phyloP scores from a whole-genome alignment of 768 basidiomycete species.

The Xerocomellus intermedius region DNA sequence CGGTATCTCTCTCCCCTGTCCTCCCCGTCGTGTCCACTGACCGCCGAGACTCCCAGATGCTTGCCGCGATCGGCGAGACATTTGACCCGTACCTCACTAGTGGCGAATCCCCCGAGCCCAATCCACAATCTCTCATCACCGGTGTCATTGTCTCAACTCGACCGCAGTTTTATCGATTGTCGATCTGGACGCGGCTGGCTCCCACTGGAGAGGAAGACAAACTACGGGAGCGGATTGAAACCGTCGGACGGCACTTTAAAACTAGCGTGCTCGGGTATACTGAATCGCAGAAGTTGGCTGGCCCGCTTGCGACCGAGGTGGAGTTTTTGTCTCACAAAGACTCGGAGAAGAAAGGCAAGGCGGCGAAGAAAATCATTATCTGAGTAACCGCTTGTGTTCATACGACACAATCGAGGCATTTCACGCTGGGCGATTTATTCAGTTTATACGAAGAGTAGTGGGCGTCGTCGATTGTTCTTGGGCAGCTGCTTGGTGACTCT shows the following conservation, averaged over 20 bases:
- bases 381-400: slow-evolving; percentile 33
- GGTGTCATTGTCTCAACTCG: slow-evolving; percentile 95
- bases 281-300: slow-evolving; percentile 70
- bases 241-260: slow-evolving; percentile 90
- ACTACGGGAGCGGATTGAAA: slow-evolving; percentile 78
- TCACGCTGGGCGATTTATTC: slow-evolving; percentile 31
- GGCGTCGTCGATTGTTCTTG: slow-evolving; percentile 15
- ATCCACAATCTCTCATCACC: slow-evolving; percentile 68
- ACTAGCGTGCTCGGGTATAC: slow-evolving; percentile 78
- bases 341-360: slow-evolving; percentile 90
- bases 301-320: slow-evolving; percentile 91
- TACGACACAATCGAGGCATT: slow-evolving; percentile 15
- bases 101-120: slow-evolving; percentile 41
- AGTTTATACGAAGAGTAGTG: slow-evolving; percentile 27
- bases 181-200: slow-evolving; percentile 95
- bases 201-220: slow-evolving; percentile 55
- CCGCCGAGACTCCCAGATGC: slow-evolving; percentile 67
- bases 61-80: slow-evolving; percentile 98
- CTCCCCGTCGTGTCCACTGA: neutral
- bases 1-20: slow-evolving; percentile 48
- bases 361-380: slow-evolving; percentile 73
- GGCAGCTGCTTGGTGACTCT: slow-evolving; percentile 21
- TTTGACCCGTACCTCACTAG: slow-evolving; percentile 82
- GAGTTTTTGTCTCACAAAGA: slow-evolving; percentile 95
- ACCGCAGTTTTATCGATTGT: slow-evolving; percentile 92